Evolutionary conservation across 106 monocot species (phyloP).

Genomic region (Gastrodia elata): DNA sequence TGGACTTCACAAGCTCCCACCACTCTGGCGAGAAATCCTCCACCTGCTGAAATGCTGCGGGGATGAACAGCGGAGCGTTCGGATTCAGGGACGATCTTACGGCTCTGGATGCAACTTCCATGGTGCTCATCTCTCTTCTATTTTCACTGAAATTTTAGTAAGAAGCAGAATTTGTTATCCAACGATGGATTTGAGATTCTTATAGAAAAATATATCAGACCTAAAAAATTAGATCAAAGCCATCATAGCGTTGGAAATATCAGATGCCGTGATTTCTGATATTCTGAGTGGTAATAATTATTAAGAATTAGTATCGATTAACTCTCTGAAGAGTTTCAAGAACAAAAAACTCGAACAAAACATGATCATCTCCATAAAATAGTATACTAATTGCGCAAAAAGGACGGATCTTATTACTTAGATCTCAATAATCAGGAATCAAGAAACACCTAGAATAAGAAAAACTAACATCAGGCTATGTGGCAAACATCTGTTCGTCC

Average conservation of each 20-base stretch:
- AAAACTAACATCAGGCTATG: too few relatives aligned
- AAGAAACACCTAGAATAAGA: too few relatives aligned
- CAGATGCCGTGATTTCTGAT: neutral
- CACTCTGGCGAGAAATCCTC: conserved; percentile 93
- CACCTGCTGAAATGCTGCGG: conserved; percentile 68
- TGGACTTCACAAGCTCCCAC: conserved; percentile 81
- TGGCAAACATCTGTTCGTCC: too few relatives aligned
- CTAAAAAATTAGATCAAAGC: neutral
- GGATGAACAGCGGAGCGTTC: conserved; percentile 85
- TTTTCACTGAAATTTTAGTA: neutral
- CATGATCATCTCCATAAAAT: neutral
- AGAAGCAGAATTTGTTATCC: neutral
- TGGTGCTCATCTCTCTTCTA: conserved; percentile 23
- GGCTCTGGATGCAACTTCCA: conserved; percentile 53
- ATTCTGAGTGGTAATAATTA: neutral
- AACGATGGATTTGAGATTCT: neutral
- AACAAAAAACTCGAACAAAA: neutral
- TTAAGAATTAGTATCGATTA: neutral
- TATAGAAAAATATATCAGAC: neutral
- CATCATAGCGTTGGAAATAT: neutral
- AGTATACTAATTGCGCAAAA: neutral
- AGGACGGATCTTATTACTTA: neutral
- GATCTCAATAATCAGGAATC: too few relatives aligned
- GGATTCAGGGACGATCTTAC: conserved; percentile 69
- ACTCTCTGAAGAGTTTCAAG: neutral